Evolutionary conservation across 1,284 basidiomycete genomes (phyloP), one percentile per base, ranked within the genome.

Genomic region (Malassezia japonica): DNA sequence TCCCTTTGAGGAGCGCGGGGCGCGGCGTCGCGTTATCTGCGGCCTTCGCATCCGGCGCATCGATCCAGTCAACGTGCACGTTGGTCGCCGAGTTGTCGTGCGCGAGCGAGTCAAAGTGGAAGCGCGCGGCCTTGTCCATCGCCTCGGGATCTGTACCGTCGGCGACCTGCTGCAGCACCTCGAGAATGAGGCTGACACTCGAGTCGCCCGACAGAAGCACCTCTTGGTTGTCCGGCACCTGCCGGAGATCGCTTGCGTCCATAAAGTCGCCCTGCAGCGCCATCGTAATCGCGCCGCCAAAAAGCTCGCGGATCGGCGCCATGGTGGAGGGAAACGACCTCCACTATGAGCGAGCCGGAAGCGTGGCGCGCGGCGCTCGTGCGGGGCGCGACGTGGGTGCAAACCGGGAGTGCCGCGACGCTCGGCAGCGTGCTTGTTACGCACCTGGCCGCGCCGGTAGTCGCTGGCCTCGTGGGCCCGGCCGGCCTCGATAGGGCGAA

Each of bases 191-290:
- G 64, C 85, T 88, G 58, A 84, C 77, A 55, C 81, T 79, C 6
- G 82, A 82, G 44, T 81, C 74, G 2, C 80, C 79, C 43, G 83
- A 83, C 33, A 96, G 74, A 72, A 89, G 86, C 37, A 96, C 91
- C 72, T 98, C 94, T 74, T 99, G 92, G 12, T 82, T 90, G 72
- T 98, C 86, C n/a, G 94, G 92, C 10, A 99, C 79, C 76, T 96
- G 88, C 54, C 92, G 87, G 2, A 94, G 59, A 59, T 84, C 80
- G 55, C 91, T 95, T 10, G 51, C 51, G n/a, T 54, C 51, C 25
- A 44, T 23, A 28, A 43, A 48, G 18, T 44, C 18, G 13, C 40
- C 46, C 4, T 34, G 28, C 8, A 48, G 34, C 12, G 33, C 16
- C 21, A 54, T 3, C 10, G 40, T 44, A 10, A 54, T 41, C 8